Conservation (phyloP, 306 rosid genomes). For the Fragaria nilgerrensis region DNA sequence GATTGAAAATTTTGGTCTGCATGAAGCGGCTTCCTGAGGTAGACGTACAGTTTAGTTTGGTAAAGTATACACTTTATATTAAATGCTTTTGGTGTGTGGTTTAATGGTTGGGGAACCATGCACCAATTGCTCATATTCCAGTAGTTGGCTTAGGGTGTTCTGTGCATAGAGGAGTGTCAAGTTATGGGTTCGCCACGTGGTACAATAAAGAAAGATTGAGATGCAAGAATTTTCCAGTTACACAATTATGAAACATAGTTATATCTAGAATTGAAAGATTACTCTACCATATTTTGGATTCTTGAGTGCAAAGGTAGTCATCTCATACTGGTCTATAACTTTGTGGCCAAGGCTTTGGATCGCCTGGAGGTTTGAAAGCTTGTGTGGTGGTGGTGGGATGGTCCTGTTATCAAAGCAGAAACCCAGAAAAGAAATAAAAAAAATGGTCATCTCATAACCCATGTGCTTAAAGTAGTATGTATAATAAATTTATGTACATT, state of each 20-base stretch:
- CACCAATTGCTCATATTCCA: background rate
- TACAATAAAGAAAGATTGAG: background rate
- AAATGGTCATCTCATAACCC: background rate
- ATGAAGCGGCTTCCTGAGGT: background rate
- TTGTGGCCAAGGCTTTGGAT: background rate
- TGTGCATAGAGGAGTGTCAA: background rate
- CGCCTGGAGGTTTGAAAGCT: background rate
- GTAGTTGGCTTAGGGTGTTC: background rate
- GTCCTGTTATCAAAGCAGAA: background rate
- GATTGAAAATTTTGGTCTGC: background rate
- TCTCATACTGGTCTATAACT: background rate
- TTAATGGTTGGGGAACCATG: background rate
- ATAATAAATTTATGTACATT: background rate
- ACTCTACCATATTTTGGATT: background rate
- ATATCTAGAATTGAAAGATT: background rate
- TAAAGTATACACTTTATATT: background rate
- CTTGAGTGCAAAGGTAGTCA: background rate
- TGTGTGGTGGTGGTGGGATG: background rate
- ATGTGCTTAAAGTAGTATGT: background rate
- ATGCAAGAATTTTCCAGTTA: background rate
- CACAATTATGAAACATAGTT: background rate
- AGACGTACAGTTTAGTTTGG: background rate
- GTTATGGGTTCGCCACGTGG: background rate
- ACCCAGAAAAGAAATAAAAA: background rate
- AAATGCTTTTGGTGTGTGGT: background rate